Base-by-base conservation (phyloP, 805 yeast species). In the Blastobotrys muscicola region DNA sequence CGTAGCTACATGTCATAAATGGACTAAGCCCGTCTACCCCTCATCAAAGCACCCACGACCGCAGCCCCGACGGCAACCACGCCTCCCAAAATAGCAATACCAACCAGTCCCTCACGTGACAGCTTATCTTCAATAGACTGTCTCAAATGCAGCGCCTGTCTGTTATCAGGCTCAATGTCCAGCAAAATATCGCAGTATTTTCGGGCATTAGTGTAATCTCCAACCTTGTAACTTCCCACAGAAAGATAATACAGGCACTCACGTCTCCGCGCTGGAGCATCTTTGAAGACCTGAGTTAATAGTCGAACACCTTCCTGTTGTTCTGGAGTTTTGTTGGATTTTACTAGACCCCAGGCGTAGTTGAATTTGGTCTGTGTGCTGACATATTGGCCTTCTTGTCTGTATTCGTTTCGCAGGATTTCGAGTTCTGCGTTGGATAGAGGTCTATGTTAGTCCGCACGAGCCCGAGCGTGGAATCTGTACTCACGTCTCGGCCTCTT, bases 271-370 rank as follows among this genome's bases (percentile, higher is more conserved):
- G 76, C 74, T 0, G 95, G 90, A 0, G 82, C 81, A 40, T 78
- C 85, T 51, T 81, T 76, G 64, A 82, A 90, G 30, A 68, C 58
- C 45, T 60, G 55, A 12, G 59, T 75, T 46, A 92, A 68, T 26
- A 90, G 69, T 43, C 76, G 79, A 12, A 92, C 77, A 0, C 97
- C 99, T 41, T 81, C 70, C 53, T 82, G 72, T 57, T 85, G 94
- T 48, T 84, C 82, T 33, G 69, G 71, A 15, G 70, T 68, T 40
- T 71, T 69, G 41, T 62, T 58, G 1, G 94, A 79, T 60, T 86
- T 89, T 49, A 94, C 76, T 41, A 92, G 68, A 3, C 94, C 98
- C 98, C 99, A 92, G 0, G 97, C 94, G 55, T 84, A 85, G 63
- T 94, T 92, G 72, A 92, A 92, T 45, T 79, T 75, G 2, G 96